A percentile compares a stretch with the other conserved stretches of the same genome.
Conservation (phyloP, 2,329 filamentous ascomycete genomes). For the Microascus cirrosus region DNA sequence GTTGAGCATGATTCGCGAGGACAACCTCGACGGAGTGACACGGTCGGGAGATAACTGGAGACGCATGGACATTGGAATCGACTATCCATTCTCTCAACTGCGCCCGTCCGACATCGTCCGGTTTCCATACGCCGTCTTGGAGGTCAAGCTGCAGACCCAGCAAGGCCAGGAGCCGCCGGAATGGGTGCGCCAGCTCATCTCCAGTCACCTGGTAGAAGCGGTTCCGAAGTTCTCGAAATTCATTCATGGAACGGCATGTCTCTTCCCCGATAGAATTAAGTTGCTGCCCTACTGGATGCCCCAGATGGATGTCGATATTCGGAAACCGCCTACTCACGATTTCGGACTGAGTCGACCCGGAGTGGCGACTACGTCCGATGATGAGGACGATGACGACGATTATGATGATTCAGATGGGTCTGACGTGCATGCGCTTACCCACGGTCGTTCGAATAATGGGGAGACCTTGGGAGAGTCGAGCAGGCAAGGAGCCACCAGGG, state of each 20-base stretch:
- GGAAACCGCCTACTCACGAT: conserved; percentile 76
- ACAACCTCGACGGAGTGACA: conserved; percentile 73
- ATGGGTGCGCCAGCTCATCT: conserved; percentile 89
- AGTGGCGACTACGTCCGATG: conserved; percentile 63
- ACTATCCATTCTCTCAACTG: conserved; percentile 86
- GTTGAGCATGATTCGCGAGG: conserved; percentile 87
- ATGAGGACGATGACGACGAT: conserved; percentile 60
- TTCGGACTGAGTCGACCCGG: conserved; percentile 77
- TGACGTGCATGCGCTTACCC: conserved; percentile 1
- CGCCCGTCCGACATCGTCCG: conserved; percentile 74
- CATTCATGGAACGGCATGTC: conserved; percentile 82
- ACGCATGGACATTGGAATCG: conserved; percentile 93
- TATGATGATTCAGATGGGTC: conserved; percentile 33
- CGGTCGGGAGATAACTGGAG: conserved; percentile 87
- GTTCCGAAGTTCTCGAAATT: conserved; percentile 99
- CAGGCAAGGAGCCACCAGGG: conserved; percentile 17
- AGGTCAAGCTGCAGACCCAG: conserved; percentile 96
- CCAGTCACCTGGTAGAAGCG: conserved; percentile 93
- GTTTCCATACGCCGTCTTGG: conserved; percentile 91
- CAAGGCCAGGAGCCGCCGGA: conserved; percentile 88
- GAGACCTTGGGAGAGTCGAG: conserved; percentile 22
- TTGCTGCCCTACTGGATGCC: conserved; percentile 95
- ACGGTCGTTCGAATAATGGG: background rate
- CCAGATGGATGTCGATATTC: conserved; percentile 96
- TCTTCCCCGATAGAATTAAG: conserved; percentile 81